phyloP scores from a whole-genome alignment of 202 grass and related monocot species.

The Schoenoplectus tabernaemontani region DNA sequence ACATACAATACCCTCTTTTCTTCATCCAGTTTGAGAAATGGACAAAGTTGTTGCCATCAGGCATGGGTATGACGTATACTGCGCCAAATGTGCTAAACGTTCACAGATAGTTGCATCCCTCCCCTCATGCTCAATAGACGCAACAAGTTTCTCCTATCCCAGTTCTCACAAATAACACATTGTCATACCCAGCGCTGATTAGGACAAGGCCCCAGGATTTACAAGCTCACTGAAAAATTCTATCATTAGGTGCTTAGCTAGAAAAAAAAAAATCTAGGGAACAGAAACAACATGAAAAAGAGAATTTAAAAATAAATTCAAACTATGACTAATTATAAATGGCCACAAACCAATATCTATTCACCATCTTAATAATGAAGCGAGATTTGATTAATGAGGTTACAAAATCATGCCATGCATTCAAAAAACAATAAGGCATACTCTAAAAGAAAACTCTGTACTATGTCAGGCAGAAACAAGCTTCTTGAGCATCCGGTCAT shows the following conservation, averaged over 20 bases:
- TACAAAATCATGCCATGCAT: neutral
- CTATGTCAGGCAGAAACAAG: constrained; percentile 35
- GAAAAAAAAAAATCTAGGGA: neutral
- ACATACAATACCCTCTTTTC: neutral
- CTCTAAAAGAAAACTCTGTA: neutral
- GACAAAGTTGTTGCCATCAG: neutral
- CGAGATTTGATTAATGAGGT: too few relatives aligned
- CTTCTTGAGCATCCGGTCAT: constrained; percentile 68
- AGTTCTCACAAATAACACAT: too few relatives aligned
- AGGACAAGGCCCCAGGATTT: neutral
- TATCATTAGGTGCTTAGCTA: neutral
- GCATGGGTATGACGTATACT: neutral
- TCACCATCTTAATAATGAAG: neutral
- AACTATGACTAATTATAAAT: neutral
- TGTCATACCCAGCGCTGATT: neutral
- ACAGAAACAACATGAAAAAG: neutral
- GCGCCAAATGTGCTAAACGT: neutral
- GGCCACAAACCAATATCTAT: neutral
- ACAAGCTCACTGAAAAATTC: neutral
- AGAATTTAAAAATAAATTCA: neutral
- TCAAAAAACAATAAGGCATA: neutral
- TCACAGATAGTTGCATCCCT: neutral
- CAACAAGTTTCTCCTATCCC: neutral
- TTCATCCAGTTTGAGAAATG: neutral
- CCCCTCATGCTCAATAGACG: neutral